Conservation (phyloP, 345 rosid genomes). For the Fremontodendron californicum region DNA sequence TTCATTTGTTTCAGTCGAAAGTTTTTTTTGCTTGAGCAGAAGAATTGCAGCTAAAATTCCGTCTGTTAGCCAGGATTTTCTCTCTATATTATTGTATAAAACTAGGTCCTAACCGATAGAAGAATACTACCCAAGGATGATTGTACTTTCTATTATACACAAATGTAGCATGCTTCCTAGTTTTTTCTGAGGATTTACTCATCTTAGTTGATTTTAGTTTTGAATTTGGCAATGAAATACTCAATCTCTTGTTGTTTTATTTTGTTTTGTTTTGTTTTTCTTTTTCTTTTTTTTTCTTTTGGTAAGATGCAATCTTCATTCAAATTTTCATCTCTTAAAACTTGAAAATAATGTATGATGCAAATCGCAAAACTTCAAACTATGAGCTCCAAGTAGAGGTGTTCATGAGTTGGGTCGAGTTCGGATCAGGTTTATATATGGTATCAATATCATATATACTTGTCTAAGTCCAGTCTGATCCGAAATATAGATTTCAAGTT, state of each 20-base stretch:
- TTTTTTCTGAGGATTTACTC: slow-evolving; percentile 12
- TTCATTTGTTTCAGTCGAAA: slow-evolving; percentile 20
- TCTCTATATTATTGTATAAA: slow-evolving; percentile 31
- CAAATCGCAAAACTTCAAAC: background rate
- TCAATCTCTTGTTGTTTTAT: background rate
- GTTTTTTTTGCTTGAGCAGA: slow-evolving; percentile 15
- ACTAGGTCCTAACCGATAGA: slow-evolving; percentile 29
- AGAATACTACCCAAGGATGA: slow-evolving; percentile 17
- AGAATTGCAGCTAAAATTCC: slow-evolving; percentile 7
- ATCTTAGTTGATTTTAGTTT: slow-evolving; percentile 3
- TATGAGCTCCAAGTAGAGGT: no score
- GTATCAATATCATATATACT: no score
- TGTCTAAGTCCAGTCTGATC: no score
- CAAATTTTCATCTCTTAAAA: background rate
- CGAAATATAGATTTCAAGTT: no score
- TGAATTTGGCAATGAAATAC: background rate
- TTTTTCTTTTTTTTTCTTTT: no score
- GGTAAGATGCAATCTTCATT: background rate
- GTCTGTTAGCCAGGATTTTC: slow-evolving; percentile 23
- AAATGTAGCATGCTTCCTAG: slow-evolving; percentile 17
- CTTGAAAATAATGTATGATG: no score
- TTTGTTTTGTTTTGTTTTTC: no score
- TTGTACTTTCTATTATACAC: slow-evolving; percentile 28
- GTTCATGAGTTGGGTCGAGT: no score
- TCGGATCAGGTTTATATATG: no score